Base-by-base conservation (phyloP, 106 monocot species). In the Dendrobium huoshanense region DNA sequence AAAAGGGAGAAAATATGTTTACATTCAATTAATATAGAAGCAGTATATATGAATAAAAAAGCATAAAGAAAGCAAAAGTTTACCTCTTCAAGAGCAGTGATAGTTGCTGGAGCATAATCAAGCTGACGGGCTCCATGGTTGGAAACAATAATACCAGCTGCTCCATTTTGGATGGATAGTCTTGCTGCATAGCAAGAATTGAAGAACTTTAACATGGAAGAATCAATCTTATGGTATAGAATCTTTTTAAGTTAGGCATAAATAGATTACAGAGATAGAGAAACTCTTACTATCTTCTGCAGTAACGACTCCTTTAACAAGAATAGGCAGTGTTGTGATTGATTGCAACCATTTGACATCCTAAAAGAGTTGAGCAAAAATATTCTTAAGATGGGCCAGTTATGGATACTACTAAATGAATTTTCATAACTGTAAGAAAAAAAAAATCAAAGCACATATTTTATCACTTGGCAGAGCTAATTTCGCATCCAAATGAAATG, bases 61-160 rank as follows among this genome's bases (percentile, higher is more conserved):
- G 37, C 37, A 7, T 24, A 16, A 56, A 17, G 19, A 3, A 1
- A 70, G 70, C 1, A 20, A 55, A 65, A 65, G 25, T 6, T 19
- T 82, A 92, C 90, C 82, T 90, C 92, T 86, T 92, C 92, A 15
- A 92, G 80, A 48, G 74, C 80, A 72, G 55, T 84, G 42, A 92
- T 86, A 25, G 92, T 82, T 77, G 90, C 92, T 41, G 89, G 90
- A 43, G 79, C 72, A 84, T 90, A 92, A 78, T 92, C 88, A 49
- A 92, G 86, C 82, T 92, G 92, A 64, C 89, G 92, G 70, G 86
- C 92, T 27, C 92, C 92, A 56, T 92, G 92, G 75, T 92, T 92
- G 33, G 92, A 92, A 22, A 92, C 88, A 27, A 92, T 86, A 20
- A 92, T 90, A 51, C 90, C 92, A 45, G 87, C 86, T 31, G 74